Evolutionary conservation across 345 rosid genomes (phyloP).

Genomic region (Euclidium syriacum): DNA sequence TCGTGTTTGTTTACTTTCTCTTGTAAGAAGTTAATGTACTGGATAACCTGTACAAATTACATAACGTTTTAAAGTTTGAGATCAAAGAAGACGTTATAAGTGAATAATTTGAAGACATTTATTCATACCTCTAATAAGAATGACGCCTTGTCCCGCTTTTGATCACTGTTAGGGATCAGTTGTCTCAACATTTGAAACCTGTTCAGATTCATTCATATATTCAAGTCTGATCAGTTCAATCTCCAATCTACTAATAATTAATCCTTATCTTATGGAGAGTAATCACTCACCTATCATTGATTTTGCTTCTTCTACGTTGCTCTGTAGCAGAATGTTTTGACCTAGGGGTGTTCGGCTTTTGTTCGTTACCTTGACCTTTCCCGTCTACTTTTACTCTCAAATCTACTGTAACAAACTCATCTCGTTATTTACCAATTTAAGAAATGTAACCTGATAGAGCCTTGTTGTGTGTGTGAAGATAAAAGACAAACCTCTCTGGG

Average conservation of each 20-base stretch:
- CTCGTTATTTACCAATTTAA: too few species aligned
- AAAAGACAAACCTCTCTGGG: constrained; percentile 37
- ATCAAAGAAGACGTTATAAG: not conserved
- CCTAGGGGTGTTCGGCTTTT: constrained; percentile 70
- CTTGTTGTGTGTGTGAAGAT: too few species aligned
- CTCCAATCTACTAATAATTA: not conserved
- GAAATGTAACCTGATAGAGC: too few species aligned
- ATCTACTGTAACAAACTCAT: constrained; percentile 33
- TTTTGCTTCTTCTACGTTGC: constrained; percentile 91
- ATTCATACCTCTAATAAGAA: constrained; percentile 70
- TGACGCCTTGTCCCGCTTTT: constrained; percentile 86
- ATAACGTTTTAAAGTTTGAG: not conserved
- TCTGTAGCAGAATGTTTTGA: constrained; percentile 96
- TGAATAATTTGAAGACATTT: not conserved
- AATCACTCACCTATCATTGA: constrained; percentile 62
- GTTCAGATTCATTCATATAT: constrained; percentile 21
- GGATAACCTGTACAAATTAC: constrained; percentile 84
- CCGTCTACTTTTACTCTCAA: constrained; percentile 55
- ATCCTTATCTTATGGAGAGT: not conserved
- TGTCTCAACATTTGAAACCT: constrained; percentile 83
- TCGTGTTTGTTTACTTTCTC: constrained; percentile 67
- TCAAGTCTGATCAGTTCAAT: not conserved
- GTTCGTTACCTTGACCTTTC: constrained; percentile 44
- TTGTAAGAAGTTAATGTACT: constrained; percentile 78
- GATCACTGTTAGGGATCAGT: constrained; percentile 74